Evolutionary conservation across 2,329 filamentous ascomycete genomes (phyloP).

Genomic region (Trichoderma koningiopsis): DNA sequence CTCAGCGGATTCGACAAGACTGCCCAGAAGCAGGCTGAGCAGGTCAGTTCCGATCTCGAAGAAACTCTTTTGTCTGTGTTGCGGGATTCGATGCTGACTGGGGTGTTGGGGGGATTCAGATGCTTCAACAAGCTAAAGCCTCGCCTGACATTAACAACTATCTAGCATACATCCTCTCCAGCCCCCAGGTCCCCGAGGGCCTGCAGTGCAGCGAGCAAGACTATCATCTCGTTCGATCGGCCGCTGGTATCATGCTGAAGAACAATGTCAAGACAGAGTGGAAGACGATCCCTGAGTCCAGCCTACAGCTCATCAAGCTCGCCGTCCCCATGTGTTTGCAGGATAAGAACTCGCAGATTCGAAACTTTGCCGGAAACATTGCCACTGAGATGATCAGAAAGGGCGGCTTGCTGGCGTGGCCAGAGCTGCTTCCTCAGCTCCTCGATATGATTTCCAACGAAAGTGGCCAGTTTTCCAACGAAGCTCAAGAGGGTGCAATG

Average conservation of each 20-base stretch:
- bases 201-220: slow-evolving; percentile 61
- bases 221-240: slow-evolving; percentile 77
- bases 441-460: slow-evolving; percentile 76
- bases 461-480: slow-evolving; percentile 64
- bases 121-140: slow-evolving; percentile 85
- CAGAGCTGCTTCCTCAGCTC: slow-evolving; percentile 82
- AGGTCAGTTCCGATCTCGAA: slow-evolving; percentile 58
- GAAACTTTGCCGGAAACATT: slow-evolving; percentile 87
- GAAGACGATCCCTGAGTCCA: slow-evolving; percentile 72
- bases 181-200: slow-evolving; percentile 61
- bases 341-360: slow-evolving; percentile 79
- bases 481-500: slow-evolving; percentile 92
- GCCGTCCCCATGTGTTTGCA: slow-evolving; percentile 77
- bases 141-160: slow-evolving; percentile 98
- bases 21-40: slow-evolving; percentile 86
- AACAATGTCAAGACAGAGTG: slow-evolving; percentile 81
- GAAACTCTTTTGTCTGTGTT: background rate
- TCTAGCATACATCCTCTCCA: slow-evolving; percentile 86
- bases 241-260: slow-evolving; percentile 92
- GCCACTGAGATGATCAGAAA: slow-evolving; percentile 88
- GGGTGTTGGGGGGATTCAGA: slow-evolving; percentile 54
- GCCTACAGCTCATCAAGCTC: slow-evolving; percentile 75
- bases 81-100: slow-evolving; percentile 17
- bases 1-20: slow-evolving; percentile 78
- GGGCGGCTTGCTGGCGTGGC: slow-evolving; percentile 87